Evolutionary conservation across 345 rosid genomes (phyloP).

Genomic region (Ailanthus altissimus): DNA sequence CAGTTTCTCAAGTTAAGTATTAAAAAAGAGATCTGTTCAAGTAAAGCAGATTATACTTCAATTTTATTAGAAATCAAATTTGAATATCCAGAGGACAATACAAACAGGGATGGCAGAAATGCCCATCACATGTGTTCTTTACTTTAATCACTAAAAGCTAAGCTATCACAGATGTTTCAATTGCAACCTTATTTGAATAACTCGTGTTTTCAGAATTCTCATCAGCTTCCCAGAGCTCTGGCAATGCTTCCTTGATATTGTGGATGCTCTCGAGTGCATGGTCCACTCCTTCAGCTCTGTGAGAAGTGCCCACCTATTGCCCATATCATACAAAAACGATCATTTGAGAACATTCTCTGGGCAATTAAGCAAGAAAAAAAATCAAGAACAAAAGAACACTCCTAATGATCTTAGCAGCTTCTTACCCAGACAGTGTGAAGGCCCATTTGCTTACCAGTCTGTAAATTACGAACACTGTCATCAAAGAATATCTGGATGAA

Average conservation of each 20-base stretch:
- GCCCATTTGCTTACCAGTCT: slow-evolving; percentile 68
- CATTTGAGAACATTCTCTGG: background rate
- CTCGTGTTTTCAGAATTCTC: slow-evolving; percentile 47
- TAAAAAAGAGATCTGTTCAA: too few relatives aligned
- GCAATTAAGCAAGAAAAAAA: background rate
- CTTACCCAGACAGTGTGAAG: slow-evolving; percentile 87
- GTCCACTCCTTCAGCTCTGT: slow-evolving; percentile 62
- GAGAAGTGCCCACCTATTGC: slow-evolving; percentile 70
- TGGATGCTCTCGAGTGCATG: slow-evolving; percentile 86
- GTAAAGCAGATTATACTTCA: too few relatives aligned
- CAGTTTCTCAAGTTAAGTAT: too few relatives aligned
- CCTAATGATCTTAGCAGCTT: background rate
- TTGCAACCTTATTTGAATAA: slow-evolving; percentile 51
- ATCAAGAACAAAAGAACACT: background rate
- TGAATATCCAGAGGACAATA: background rate
- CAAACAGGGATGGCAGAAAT: background rate
- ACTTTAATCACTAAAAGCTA: slow-evolving; percentile 24
- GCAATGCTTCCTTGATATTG: slow-evolving; percentile 83
- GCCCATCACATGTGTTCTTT: background rate
- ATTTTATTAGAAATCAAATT: background rate
- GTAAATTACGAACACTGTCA: slow-evolving; percentile 79
- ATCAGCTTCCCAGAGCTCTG: slow-evolving; percentile 78
- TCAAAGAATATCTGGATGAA: slow-evolving; percentile 84
- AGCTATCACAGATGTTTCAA: slow-evolving; percentile 67
- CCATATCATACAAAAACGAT: background rate